Base-by-base conservation (phyloP, 1,139 yeast species). In the Suhomyces terraborum region DNA sequence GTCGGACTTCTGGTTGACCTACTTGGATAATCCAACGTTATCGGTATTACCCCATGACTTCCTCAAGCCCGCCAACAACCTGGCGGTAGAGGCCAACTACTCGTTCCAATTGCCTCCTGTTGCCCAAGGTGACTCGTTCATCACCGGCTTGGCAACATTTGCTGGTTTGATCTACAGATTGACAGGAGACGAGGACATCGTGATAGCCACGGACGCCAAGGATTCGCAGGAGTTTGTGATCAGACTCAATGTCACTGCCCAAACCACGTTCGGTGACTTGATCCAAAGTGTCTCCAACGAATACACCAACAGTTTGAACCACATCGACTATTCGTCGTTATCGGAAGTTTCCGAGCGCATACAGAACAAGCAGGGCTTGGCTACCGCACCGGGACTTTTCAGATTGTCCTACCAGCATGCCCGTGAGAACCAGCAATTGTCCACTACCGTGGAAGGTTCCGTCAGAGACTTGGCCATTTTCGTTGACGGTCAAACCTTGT, bases 151-250 rank as follows among this genome's bases (percentile, higher is more conserved):
- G 44, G 71, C 95, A n/a, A 79, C 79, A 1, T 87, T 84, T 67
- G 80, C 84, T 20, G 79, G 84, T 2, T 71, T 93, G 43, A 74
- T 88, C 28, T 84, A 78, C 63, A 77, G 98, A 58, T 71, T 88
- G 41, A 85, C 97, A 4, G 98, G 97, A 20, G 98, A 93, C 58
- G 97, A 89, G 50, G 98, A 93, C 56, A 82, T 93, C 40, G 83
- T 86, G n/a, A 67, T 93, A 47, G 88, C 95, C 20, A 80, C 94
- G 1, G 82, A 81, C 45, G 62, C 73, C 12, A 59, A 64, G 32
- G 63, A 68, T 18, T 55, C 59, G 8, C 60, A 62, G 46, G 82
- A 69, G 48, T 79, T 80, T 50, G 80, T 87, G 20, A 61, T 88
- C 32, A 73, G 96, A 55, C 67, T 85, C 38, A 69, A 68, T 26